These are phyloP conservation scores for Hericium coralloides DNA, from an alignment of 768 basidiomycete genomes.

Conservation along the genomic window DNA sequence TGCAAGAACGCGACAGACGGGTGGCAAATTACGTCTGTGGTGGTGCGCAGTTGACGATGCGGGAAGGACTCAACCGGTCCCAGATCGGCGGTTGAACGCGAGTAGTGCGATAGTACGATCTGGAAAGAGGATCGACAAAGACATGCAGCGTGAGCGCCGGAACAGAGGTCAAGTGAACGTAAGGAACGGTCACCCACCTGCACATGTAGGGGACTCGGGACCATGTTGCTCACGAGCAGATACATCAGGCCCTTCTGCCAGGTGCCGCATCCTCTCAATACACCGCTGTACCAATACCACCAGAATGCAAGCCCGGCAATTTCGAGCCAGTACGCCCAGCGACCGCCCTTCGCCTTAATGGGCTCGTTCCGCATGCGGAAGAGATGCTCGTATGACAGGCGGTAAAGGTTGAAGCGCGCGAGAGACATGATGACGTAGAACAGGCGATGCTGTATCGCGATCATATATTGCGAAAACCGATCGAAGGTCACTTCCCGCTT, in stretches of 20 bases:
- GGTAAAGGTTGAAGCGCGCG: constrained; percentile 93
- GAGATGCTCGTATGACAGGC: constrained; percentile 73
- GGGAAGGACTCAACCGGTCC: constrained; percentile 89
- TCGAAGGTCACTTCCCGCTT: constrained; percentile 80
- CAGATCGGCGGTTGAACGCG: constrained; percentile 87
- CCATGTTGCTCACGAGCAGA: constrained; percentile 76
- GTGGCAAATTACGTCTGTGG: constrained; percentile 88
- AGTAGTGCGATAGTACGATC: constrained; percentile 97
- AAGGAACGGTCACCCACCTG: constrained; percentile 47
- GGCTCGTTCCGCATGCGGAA: constrained; percentile 56
- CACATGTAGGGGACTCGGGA: constrained; percentile 87
- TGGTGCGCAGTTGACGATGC: constrained; percentile 93
- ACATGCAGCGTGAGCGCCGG: not conserved
- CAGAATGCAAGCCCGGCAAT: constrained; percentile 69
- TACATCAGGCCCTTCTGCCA: constrained; percentile 67
- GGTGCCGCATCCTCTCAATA: constrained; percentile 62
- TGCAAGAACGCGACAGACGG: constrained; percentile 82
- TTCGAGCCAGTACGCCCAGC: constrained; percentile 77
- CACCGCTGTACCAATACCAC: constrained; percentile 77
- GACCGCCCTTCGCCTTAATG: constrained; percentile 54
- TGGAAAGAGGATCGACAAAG: constrained; percentile 16
- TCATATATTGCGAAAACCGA: constrained; percentile 48
- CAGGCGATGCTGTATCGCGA: constrained; percentile 80
- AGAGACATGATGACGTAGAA: constrained; percentile 89
- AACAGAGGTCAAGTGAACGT: not conserved